These are phyloP conservation scores for Escallonia herrerae DNA, from an alignment of 129 eudicot species.

Conservation along the genomic window DNA sequence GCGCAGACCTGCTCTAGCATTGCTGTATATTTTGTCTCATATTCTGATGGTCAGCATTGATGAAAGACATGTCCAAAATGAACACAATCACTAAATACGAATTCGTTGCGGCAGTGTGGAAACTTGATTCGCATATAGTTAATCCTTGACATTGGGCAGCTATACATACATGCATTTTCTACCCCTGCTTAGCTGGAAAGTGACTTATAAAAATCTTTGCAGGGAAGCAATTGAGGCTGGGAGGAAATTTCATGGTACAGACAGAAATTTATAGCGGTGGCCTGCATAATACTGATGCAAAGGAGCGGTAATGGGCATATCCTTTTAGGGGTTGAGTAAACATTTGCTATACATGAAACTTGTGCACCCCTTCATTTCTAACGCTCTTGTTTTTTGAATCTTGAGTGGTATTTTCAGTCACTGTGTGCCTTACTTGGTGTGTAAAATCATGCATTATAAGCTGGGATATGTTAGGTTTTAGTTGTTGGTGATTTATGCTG, in stretches of 20 bases:
- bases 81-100: background rate
- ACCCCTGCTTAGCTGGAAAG: background rate
- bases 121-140: background rate
- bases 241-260: slow-evolving; percentile 43
- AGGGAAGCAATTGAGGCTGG: slow-evolving; percentile 96
- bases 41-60: too few species aligned
- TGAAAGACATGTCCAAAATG: background rate
- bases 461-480: too few species aligned
- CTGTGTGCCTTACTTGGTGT: too few species aligned
- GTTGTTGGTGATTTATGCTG: too few species aligned
- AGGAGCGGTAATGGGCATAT: background rate
- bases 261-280: slow-evolving; percentile 16
- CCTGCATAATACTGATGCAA: background rate
- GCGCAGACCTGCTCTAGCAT: too few species aligned
- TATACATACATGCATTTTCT: background rate
- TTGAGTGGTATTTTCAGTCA: too few species aligned
- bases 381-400: too few species aligned
- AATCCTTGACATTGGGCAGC: background rate
- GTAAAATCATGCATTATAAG: too few species aligned
- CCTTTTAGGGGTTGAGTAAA: background rate
- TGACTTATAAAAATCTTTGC: slow-evolving; percentile 12
- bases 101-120: background rate
- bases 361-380: background rate
- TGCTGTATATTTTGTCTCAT: too few species aligned
- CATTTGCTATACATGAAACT: background rate